Conservation (phyloP, 805 yeast genomes). For the Ogataea salicorniae region DNA sequence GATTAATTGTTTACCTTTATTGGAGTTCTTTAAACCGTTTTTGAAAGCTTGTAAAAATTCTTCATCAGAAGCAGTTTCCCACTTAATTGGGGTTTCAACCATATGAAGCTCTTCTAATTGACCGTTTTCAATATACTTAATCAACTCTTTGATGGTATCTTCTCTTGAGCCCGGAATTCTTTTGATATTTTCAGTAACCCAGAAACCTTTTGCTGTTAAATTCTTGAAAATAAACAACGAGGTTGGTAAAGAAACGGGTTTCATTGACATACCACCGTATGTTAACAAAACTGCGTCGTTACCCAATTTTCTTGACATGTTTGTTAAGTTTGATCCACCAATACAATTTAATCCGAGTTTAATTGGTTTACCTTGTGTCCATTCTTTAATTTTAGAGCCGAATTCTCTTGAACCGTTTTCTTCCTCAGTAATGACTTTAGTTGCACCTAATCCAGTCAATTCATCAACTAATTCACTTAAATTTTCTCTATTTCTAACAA, state of each 20-base stretch:
- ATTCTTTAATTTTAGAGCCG: conserved; percentile 49
- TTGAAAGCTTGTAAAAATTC: conserved; percentile 39
- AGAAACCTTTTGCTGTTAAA: conserved; percentile 80
- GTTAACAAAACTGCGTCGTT: conserved; percentile 75
- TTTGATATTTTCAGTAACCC: conserved; percentile 74
- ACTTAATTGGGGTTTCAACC: conserved; percentile 34
- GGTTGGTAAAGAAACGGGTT: conserved; percentile 90
- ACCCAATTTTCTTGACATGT: conserved; percentile 76
- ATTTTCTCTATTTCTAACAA: conserved; percentile 81
- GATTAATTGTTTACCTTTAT: conserved; percentile 42
- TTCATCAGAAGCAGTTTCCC: conserved; percentile 31
- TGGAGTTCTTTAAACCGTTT: conserved; percentile 37
- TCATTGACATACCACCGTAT: conserved; percentile 96
- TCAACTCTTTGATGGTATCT: conserved; percentile 48
- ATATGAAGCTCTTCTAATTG: conserved; percentile 45
- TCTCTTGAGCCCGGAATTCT: conserved; percentile 56
- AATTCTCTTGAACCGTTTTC: conserved; percentile 69
- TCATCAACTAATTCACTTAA: conserved; percentile 53
- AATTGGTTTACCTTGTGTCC: conserved; percentile 49
- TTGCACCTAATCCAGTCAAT: conserved; percentile 70
- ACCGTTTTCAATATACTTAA: conserved; percentile 55
- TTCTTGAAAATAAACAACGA: conserved; percentile 87
- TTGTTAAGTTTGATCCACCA: conserved; percentile 83
- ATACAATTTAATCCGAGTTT: conserved; percentile 86
- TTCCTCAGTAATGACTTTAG: conserved; percentile 84